Evolutionary conservation across 495 filamentous ascomycete genomes (phyloP).

Genomic region (Penicillium egyptiacum): DNA sequence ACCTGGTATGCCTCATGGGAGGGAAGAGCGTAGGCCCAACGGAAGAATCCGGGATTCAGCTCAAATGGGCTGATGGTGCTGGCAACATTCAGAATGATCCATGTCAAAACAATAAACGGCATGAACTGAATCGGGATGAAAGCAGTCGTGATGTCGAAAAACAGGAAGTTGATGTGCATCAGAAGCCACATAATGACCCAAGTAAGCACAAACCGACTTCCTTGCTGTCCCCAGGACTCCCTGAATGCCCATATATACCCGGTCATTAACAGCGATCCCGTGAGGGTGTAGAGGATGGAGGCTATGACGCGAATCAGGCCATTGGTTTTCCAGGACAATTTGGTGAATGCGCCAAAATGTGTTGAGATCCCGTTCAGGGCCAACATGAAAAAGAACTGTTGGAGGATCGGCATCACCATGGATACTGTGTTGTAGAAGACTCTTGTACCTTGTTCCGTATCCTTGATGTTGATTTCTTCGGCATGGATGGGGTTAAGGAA

Average conservation of each 20-base stretch:
- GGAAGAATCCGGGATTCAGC: slow-evolving; percentile 42
- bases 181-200: slow-evolving; percentile 51
- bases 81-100: slow-evolving; percentile 45
- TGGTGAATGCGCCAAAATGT: slow-evolving; percentile 38
- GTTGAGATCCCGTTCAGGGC: slow-evolving; percentile 36
- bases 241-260: slow-evolving; percentile 50
- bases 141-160: slow-evolving; percentile 43
- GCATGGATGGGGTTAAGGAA: slow-evolving; percentile 41
- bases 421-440: slow-evolving; percentile 9
- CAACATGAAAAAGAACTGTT: slow-evolving; percentile 25
- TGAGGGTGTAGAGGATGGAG: slow-evolving; percentile 40
- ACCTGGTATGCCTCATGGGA: slow-evolving; percentile 44
- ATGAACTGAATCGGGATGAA: slow-evolving; percentile 38
- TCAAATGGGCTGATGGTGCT: slow-evolving; percentile 46
- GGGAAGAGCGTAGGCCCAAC: slow-evolving; percentile 46
- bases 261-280: slow-evolving; percentile 39
- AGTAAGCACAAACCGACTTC: slow-evolving; percentile 38
- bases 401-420: slow-evolving; percentile 5
- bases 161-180: slow-evolving; percentile 45
- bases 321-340: slow-evolving; percentile 35
- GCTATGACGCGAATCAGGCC: slow-evolving; percentile 36
- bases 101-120: slow-evolving; percentile 45
- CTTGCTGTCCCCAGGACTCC: slow-evolving; percentile 41
- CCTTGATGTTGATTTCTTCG: slow-evolving; percentile 37
- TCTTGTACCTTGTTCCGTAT: neutral